Evolutionary conservation across 495 filamentous ascomycete species (phyloP).

Genomic region (Sordaria brevicollis): DNA sequence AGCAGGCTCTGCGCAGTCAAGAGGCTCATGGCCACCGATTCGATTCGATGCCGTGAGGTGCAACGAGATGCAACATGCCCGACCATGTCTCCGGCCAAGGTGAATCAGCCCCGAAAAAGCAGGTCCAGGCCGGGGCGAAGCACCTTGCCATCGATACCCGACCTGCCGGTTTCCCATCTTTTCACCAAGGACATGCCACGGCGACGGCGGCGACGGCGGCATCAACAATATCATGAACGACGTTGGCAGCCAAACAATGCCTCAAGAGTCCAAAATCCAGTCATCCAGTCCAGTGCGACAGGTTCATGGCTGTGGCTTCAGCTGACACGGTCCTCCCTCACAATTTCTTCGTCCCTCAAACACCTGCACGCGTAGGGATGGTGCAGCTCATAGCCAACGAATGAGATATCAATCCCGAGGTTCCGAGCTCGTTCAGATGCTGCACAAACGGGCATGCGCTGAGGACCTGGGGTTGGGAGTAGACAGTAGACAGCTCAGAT

Average conservation of each 20-base stretch:
- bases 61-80: background rate
- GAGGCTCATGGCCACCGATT: background rate
- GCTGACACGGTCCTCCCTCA: background rate
- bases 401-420: background rate
- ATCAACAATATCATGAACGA: background rate
- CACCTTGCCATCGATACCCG: background rate
- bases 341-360: background rate
- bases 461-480: background rate
- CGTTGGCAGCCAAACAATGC: background rate
- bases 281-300: background rate
- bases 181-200: background rate
- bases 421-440: background rate
- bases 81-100: background rate
- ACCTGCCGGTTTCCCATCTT: background rate
- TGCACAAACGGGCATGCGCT: background rate
- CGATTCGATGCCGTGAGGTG: background rate
- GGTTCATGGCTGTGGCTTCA: background rate
- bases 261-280: background rate
- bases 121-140: background rate
- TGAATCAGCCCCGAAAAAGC: background rate
- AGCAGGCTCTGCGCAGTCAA: background rate
- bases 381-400: background rate
- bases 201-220: background rate
- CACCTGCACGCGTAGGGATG: background rate
- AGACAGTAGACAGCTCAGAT: background rate